Percentiles rank a stretch among this genome's conserved stretches.
These are phyloP conservation scores for Seminavis robusta DNA, from an alignment of 108 stramenopile species.

Conservation along the genomic window DNA sequence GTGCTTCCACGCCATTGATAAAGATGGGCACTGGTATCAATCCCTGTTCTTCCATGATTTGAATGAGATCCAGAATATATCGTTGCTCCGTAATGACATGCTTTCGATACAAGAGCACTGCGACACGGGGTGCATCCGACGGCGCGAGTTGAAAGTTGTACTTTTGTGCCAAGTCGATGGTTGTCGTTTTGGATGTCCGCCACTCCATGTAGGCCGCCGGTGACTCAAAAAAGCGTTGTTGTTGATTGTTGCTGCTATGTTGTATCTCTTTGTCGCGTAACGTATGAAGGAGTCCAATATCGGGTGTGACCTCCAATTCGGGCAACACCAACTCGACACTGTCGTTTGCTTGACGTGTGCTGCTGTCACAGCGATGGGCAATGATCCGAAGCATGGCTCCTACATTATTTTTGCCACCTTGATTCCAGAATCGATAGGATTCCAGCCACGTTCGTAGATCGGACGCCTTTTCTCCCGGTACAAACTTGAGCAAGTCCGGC, in stretches of 20 bases:
- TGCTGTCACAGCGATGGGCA: constrained; percentile 8
- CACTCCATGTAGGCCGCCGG: constrained; percentile 55
- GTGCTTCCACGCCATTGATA: constrained; percentile 89
- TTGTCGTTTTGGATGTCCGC: constrained; percentile 52
- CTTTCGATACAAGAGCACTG: constrained; percentile 78
- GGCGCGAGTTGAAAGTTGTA: constrained; percentile 39
- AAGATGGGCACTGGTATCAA: constrained; percentile 83
- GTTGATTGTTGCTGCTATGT: not conserved
- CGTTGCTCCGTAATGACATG: constrained; percentile 82
- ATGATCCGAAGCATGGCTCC: constrained; percentile 54
- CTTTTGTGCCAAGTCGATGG: constrained; percentile 20
- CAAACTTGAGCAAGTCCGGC: constrained; percentile 70
- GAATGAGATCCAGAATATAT: constrained; percentile 71
- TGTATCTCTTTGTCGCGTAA: too few relatives aligned
- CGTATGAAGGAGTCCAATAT: constrained; percentile 77
- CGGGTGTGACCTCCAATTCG: constrained; percentile 62
- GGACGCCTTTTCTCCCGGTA: constrained; percentile 82
- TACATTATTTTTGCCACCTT: constrained; percentile 64
- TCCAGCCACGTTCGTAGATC: constrained; percentile 84
- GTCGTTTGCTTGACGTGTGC: not conserved
- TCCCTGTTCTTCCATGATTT: constrained; percentile 59
- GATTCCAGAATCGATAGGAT: constrained; percentile 87
- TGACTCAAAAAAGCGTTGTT: constrained; percentile 20
- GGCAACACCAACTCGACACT: constrained; percentile 36
- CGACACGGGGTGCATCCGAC: constrained; percentile 54